These are phyloP conservation scores for Eucalyptus cladocalyx DNA, from an alignment of 345 rosid genomes.

Conservation along the genomic window DNA sequence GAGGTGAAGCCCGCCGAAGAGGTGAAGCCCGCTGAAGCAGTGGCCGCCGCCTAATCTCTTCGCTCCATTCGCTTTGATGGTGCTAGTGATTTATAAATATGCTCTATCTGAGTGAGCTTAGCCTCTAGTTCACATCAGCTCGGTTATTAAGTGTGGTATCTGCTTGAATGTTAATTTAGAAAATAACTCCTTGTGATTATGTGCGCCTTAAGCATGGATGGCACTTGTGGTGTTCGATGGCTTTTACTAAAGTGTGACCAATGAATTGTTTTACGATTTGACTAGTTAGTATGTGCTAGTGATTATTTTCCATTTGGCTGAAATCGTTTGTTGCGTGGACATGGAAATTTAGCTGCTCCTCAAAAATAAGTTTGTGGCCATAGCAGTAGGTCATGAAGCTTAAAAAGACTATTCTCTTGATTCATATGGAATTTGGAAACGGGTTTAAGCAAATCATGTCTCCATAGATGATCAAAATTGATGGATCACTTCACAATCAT, in stretches of 20 bases:
- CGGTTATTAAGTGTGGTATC: background rate
- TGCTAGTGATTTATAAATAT: background rate
- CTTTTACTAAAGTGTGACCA: background rate
- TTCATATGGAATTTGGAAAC: background rate
- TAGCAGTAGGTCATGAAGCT: background rate
- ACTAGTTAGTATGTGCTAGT: background rate
- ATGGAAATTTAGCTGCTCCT: background rate
- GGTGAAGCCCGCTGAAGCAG: background rate
- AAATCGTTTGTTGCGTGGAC: background rate
- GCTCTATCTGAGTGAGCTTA: background rate
- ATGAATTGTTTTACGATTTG: background rate
- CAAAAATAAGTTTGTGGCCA: background rate
- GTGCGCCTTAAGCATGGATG: background rate
- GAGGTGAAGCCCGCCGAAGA: background rate
- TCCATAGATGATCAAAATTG: background rate
- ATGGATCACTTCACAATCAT: background rate
- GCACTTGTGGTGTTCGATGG: background rate
- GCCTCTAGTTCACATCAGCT: background rate
- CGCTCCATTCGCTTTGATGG: background rate
- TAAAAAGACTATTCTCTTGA: background rate
- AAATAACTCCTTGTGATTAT: background rate
- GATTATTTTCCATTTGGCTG: background rate
- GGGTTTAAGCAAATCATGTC: background rate
- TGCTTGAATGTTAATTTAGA: background rate
- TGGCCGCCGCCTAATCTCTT: conserved; percentile 12